These are phyloP conservation scores for Sutorius australiensis DNA, from an alignment of 768 basidiomycete species.

Conservation along the genomic window DNA sequence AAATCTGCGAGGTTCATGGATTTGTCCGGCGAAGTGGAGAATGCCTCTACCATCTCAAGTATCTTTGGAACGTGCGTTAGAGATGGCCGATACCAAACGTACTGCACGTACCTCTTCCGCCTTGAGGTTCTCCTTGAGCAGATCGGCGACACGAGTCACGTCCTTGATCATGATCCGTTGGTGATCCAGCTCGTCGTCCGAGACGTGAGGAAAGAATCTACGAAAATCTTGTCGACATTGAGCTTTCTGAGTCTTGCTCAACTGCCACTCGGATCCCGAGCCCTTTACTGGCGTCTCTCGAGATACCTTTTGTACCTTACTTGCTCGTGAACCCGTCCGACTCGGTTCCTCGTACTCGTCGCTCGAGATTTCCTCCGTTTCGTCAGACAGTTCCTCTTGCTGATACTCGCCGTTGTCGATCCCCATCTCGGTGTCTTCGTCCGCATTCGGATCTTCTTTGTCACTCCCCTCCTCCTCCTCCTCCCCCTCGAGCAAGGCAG, in stretches of 20 bases:
- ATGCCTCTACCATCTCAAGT: constrained; percentile 74
- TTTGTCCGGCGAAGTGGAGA: constrained; percentile 67
- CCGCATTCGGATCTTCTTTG: constrained; percentile 7
- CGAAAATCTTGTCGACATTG: constrained; percentile 58
- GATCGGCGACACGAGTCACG: constrained; percentile 52
- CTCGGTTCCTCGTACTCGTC: constrained; percentile 30
- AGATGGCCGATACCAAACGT: not conserved
- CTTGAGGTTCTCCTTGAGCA: constrained; percentile 69
- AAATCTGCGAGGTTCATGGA: constrained; percentile 69
- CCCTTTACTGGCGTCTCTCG: constrained; percentile 1
- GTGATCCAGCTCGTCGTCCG: constrained; percentile 41
- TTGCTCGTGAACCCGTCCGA: constrained; percentile 1
- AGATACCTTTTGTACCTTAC: constrained; percentile 7
- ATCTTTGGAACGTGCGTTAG: constrained; percentile 46
- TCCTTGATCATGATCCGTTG: constrained; percentile 67
- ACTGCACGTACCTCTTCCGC: constrained; percentile 59
- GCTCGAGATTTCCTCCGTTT: constrained; percentile 24
- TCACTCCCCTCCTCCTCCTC: constrained; percentile 21
- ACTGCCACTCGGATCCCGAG: constrained; percentile 10
- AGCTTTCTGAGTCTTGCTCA: constrained; percentile 52
- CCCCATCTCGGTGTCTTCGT: constrained; percentile 22
- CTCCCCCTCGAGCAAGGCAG: constrained; percentile 57
- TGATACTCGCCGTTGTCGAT: constrained; percentile 31
- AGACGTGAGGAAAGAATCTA: constrained; percentile 66
- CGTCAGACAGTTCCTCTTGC: constrained; percentile 22